Percentiles rank a stretch among this genome's conserved stretches.
Evolutionary conservation across 2,329 filamentous ascomycete genomes (phyloP).

Genomic region (Penicillium vulpinum): DNA sequence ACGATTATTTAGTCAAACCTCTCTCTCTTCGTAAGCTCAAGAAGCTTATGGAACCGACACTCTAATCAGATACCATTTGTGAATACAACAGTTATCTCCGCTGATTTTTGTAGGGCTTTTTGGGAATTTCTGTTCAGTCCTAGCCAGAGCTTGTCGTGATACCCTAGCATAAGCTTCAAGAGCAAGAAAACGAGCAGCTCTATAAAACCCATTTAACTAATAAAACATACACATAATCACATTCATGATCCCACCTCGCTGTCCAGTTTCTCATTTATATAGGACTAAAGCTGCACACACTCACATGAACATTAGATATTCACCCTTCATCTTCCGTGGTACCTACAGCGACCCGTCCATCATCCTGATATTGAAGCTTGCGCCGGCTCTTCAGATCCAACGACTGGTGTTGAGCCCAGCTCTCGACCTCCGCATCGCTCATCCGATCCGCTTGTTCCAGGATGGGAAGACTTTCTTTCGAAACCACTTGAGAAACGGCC

Average conservation of each 20-base stretch:
- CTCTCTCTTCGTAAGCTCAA: slow-evolving; percentile 34
- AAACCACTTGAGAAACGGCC: too few relatives aligned
- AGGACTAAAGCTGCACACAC: slow-evolving; percentile 20
- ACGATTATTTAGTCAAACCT: slow-evolving; percentile 36
- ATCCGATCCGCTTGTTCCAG: too few relatives aligned
- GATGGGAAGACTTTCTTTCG: too few relatives aligned
- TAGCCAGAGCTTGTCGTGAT: not conserved
- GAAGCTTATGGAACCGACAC: slow-evolving; percentile 23
- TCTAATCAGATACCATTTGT: not conserved
- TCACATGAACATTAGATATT: slow-evolving; percentile 13
- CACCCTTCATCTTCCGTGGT: too few relatives aligned
- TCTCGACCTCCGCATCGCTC: too few relatives aligned
- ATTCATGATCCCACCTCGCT: slow-evolving; percentile 17
- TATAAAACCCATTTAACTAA: not conserved
- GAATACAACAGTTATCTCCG: not conserved
- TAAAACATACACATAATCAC: not conserved
- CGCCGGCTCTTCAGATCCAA: too few relatives aligned
- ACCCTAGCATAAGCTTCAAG: not conserved
- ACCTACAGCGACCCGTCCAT: too few relatives aligned
- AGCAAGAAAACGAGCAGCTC: slow-evolving; percentile 1
- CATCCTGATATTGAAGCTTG: too few relatives aligned
- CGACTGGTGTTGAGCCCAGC: too few relatives aligned
- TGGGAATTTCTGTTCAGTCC: not conserved
- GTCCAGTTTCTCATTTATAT: slow-evolving; percentile 20
- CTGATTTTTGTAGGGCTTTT: not conserved